Evolutionary conservation across 768 basidiomycete species (phyloP), one percentile per base, ranked within the genome.

Genomic region (Hygrocybe coccinea): DNA sequence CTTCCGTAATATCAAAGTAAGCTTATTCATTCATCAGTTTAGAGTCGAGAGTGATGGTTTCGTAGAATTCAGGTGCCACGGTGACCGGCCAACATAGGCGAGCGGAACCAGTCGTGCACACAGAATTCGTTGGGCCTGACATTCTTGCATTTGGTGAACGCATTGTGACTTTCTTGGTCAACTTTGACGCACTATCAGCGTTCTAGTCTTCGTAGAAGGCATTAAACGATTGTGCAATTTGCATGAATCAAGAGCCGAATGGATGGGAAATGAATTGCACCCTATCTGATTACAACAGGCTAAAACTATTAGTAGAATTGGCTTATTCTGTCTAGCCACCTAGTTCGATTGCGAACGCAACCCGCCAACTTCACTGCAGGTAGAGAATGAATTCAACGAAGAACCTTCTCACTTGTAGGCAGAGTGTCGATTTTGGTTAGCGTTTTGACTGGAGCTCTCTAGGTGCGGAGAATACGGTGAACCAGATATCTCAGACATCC

Each of bases 361-460:
- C 83, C n/a, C 36, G 85, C 87, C 49, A 92, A 74, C 74, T 91
- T 91, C 87, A 67, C 90, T 91, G 63, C 34, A 43, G 61, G 43
- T 17, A 46, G 22, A 38, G 54, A 54, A 56, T 61, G 51, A 55
- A 53, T 60, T 33, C 61, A 29, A 48, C 19, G 56, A 25, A 47
- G 56, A 50, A 54, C 49, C 60, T 17, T 71, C 89, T 60, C 70
- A 92, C 91, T 97, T 94, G 36, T 80, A 83, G 34, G 74, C 64
- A 7, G 84, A 82, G 70, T 97, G 94, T 50, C 95, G 94, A 68
- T 91, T 78, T 68, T 82, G 75, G 73, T 95, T 94, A 24, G 85
- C 81, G 67, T 90, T 86, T 66, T 79, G 79, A 64, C 89, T 91
- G 21, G 79, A 59, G 64, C 84, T 86, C 74, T 92, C 81, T 82